Base-by-base conservation (phyloP, 257 asterid genomes). In the Gentiana straminea region DNA sequence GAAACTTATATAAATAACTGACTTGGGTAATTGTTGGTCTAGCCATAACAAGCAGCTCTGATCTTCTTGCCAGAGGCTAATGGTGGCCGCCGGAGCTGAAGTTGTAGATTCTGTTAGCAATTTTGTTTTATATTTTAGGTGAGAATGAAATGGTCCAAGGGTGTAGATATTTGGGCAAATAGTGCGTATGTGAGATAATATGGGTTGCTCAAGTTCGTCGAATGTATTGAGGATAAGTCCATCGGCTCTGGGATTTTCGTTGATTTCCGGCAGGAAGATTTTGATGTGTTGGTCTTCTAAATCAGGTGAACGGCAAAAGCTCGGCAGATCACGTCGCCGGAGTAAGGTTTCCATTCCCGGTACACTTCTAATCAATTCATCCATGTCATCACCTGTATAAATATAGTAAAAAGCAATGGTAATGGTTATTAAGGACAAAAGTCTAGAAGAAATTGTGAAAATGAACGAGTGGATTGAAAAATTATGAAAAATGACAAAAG, bases 1-100 rank as follows among this genome's bases (percentile, higher is more conserved):
- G 52, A 84, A 72, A 78, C 94, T 84, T 32, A 78, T 82, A 43
- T 74, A 84, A 0, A 78, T 2, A 5, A 84, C 86, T 2, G 89
- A 84, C 47, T 48, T 72, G 11, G 51, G 2, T 8, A 75, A 75
- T 45, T 84, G 94, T 6, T 33, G 3, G 45, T 84, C 82, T 0
- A 84, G 82, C 94, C 94, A 84, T 6, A 74, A 53, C 9, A 84
- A 50, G 66, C 92, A 83, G 50, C 66, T 59, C 52, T 13, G 38
- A 51, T 83, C 92, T 65, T 83, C 87, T 34, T 67, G 54, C 87
- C 84, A 75, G 0, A 83, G 58, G 33, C 55, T 71, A 8, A 77
- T 62, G 43, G 55, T 33, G 24, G 51, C 49, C 12, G 60, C 35
- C 38, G 51, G 24, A 0, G 59, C 5, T 2, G n/a, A n/a, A 10